Percentiles rank a stretch among this genome's conserved stretches.
These are phyloP conservation scores for Alternaria dauci DNA, from an alignment of 2,329 filamentous ascomycete species.

Conservation along the genomic window DNA sequence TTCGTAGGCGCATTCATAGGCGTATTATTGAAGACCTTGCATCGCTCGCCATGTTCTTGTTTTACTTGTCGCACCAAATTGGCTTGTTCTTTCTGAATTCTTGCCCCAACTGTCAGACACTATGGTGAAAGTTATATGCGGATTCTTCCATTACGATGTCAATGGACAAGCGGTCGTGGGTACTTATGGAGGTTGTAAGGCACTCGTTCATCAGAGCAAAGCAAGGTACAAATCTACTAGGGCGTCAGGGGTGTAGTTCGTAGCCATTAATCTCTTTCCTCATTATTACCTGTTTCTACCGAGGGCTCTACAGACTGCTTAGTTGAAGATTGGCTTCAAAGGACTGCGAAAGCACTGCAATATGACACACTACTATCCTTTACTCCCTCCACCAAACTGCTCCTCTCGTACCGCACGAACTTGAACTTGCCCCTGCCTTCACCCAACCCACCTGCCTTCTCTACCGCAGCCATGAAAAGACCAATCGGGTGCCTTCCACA, in stretches of 20 bases:
- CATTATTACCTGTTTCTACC: background rate
- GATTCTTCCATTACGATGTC: no score
- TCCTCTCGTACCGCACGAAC: conserved; percentile 88
- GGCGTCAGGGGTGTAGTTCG: no score
- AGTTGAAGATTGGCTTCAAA: conserved; percentile 14
- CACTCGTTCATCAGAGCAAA: no score
- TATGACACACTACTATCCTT: conserved; percentile 92
- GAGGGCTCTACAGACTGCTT: background rate
- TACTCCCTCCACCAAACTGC: conserved; percentile 72
- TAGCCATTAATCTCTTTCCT: background rate
- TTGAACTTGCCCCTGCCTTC: conserved; percentile 72
- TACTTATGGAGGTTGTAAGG: no score
- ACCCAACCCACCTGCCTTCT: conserved; percentile 57
- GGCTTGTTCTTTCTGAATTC: background rate
- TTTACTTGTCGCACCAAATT: background rate
- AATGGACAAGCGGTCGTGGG: no score
- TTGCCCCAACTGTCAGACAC: background rate
- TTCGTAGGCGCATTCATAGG: conserved; percentile 3
- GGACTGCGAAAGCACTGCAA: conserved; percentile 85
- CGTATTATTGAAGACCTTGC: conserved; percentile 1
- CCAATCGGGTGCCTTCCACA: conserved; percentile 96
- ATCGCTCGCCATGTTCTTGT: background rate
- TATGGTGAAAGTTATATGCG: no score
- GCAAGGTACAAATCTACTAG: no score
- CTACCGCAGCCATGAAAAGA: conserved; percentile 86